Evolutionary conservation across 192 early-diverging fungal species (phyloP), one percentile per base, ranked within the genome.

Genomic region (Dimargaris cristalligena): DNA sequence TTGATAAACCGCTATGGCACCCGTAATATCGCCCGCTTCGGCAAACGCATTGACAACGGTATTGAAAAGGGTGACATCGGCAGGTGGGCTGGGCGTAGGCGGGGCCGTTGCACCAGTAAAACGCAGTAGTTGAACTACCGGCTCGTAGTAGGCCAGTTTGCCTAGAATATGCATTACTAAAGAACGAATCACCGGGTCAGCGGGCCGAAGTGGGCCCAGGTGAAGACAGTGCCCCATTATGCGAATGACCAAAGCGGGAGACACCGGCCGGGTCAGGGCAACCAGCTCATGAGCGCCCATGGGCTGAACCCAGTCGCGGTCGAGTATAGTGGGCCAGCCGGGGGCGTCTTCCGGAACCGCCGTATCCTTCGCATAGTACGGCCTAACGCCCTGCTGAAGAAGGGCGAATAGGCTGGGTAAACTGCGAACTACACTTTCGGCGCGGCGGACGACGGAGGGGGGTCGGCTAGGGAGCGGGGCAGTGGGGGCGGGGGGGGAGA

Each of bases 21-120:
- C 34, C 9, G 32, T n/a, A 18, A 57, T 34, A 35, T 57, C 34
- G 33, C 55, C 55, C 28, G 35, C 0, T 22, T 16, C 32, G 10
- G 55, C 55, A 2, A 35, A 26, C 0, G 34, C 33, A n/a, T 57
- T 16, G 16, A 57, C 16, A 18, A 57, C 20, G 8, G 55, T 26
- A 26, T 57, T 57, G 20, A 23, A 34, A 57, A 57, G 32, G 11
- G 55, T 16, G 38, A 54, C 33, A 54, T 54, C 52, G 29, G 33
- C 9, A 26, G 29, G 10, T 20, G 32, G 29, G 23, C 23, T 22
- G 2, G 18, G 3, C 23, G 45, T 22, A 1, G 45, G 2, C 2
- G 1, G 6, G 46, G 2, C 6, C 46, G 46, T 22, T 25, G 46
- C 20, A 18, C 6, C 2, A 47, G n/a, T 47, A 47, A 25, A 1